Evolutionary conservation across 1,284 basidiomycete genomes (phyloP).

Genomic region (Apiotrichum gracile): DNA sequence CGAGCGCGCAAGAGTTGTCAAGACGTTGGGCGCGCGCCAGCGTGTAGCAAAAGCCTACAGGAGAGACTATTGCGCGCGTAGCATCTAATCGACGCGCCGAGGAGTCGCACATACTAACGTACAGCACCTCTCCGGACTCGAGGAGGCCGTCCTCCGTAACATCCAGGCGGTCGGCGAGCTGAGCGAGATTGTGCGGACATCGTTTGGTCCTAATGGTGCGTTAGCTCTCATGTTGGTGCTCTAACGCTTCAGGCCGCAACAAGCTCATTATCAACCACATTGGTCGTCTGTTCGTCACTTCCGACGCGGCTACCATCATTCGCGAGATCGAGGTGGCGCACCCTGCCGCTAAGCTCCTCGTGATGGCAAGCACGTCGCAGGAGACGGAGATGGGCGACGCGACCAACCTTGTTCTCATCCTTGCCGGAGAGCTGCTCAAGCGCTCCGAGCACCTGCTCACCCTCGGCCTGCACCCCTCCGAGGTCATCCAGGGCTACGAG

Average conservation of each 20-base stretch:
- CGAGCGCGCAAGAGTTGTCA: background rate
- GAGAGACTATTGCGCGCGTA: background rate
- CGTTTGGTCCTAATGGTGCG: slow-evolving; percentile 91
- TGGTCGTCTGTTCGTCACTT: slow-evolving; percentile 91
- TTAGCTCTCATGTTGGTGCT: slow-evolving; percentile 5
- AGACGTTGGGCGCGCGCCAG: background rate
- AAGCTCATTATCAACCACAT: slow-evolving; percentile 96
- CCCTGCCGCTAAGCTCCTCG: slow-evolving; percentile 92
- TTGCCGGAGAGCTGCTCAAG: slow-evolving; percentile 93
- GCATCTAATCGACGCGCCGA: background rate
- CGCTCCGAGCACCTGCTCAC: slow-evolving; percentile 86
- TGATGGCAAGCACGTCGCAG: slow-evolving; percentile 96
- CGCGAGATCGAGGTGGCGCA: slow-evolving; percentile 97
- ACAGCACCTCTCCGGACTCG: slow-evolving; percentile 79
- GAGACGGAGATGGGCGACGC: slow-evolving; percentile 98
- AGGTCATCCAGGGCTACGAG: slow-evolving; percentile 92
- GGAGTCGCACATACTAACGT: background rate
- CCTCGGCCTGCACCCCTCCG: slow-evolving; percentile 95
- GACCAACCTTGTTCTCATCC: slow-evolving; percentile 91
- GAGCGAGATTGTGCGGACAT: slow-evolving; percentile 90
- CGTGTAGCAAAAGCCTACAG: background rate
- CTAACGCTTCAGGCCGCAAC: slow-evolving; percentile 66
- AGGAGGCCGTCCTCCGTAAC: slow-evolving; percentile 89
- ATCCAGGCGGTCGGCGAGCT: slow-evolving; percentile 93
- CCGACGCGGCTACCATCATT: slow-evolving; percentile 98